A percentile compares a stretch with the other conserved stretches of the same genome.
Conservation (phyloP, 331 rosid species). For the Malus hybrid region DNA sequence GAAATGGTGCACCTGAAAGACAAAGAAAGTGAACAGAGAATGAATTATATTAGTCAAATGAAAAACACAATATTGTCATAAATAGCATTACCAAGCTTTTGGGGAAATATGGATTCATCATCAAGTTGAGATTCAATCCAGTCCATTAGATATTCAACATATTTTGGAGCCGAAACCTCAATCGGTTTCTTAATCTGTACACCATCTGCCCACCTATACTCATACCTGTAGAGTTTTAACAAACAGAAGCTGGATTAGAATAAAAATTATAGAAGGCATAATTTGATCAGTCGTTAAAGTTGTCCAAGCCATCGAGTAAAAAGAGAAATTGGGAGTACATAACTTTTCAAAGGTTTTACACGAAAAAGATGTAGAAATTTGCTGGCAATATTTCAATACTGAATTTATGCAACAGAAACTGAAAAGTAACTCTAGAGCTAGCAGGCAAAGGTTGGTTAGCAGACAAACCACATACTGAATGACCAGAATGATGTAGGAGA, state of each 20-base stretch:
- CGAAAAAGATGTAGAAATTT: background rate
- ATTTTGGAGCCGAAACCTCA: conserved; percentile 98
- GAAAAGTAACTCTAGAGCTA: background rate
- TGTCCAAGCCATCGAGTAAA: background rate
- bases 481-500: background rate
- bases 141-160: conserved; percentile 98
- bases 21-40: background rate
- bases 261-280: background rate
- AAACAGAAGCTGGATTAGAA: background rate
- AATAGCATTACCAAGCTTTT: conserved; percentile 67
- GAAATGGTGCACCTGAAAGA: conserved; percentile 84
- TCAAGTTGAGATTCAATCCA: conserved; percentile 98
- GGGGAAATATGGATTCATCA: conserved; percentile 98
- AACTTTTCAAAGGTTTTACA: background rate
- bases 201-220: conserved; percentile 99
- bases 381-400: background rate
- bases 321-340: background rate
- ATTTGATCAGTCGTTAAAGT: background rate
- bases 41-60: background rate
- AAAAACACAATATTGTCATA: background rate
- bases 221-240: conserved; percentile 52
- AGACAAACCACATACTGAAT: background rate
- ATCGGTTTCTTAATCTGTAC: conserved; percentile 95
- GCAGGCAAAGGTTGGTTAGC: background rate
- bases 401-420: background rate